Conservation (phyloP, 805 yeast species). For the Maudiozyma turicensis region DNA sequence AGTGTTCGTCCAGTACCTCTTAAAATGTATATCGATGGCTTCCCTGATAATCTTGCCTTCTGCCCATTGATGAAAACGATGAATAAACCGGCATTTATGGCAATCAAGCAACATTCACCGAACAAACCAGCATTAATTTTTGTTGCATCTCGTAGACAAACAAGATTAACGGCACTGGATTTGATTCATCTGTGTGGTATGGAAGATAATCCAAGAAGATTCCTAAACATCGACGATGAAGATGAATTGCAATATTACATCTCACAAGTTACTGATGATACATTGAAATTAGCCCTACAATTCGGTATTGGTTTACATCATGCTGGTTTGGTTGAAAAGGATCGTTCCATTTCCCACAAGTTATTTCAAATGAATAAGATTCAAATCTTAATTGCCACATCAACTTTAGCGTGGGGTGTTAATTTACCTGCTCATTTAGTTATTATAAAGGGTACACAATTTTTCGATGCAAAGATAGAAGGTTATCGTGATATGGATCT, state of each 20-base stretch:
- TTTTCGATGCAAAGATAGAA: constrained; percentile 87
- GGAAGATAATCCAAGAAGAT: constrained; percentile 48
- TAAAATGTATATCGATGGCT: constrained; percentile 82
- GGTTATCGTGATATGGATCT: constrained; percentile 90
- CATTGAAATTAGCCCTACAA: constrained; percentile 60
- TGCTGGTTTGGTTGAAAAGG: constrained; percentile 90
- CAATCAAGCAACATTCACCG: constrained; percentile 86
- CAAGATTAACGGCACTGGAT: constrained; percentile 71
- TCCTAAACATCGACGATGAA: constrained; percentile 60
- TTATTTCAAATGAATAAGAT: constrained; percentile 77
- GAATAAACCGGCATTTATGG: constrained; percentile 75
- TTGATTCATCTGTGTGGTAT: constrained; percentile 64
- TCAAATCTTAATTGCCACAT: constrained; percentile 87
- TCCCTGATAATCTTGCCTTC: constrained; percentile 68
- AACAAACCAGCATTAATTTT: constrained; percentile 91
- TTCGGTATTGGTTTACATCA: constrained; percentile 91
- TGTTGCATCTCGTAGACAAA: constrained; percentile 92
- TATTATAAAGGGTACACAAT: constrained; percentile 91
- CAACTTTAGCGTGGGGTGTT: constrained; percentile 99
- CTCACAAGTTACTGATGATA: constrained; percentile 84
- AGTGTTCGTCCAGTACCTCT: constrained; percentile 92
- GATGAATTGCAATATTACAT: constrained; percentile 70
- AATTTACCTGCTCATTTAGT: constrained; percentile 98
- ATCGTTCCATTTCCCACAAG: constrained; percentile 79
- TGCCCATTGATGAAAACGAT: constrained; percentile 66